Evolutionary conservation across 768 basidiomycete species (phyloP), one percentile per base, ranked within the genome.

Genomic region (Leccinum pellstonianum): DNA sequence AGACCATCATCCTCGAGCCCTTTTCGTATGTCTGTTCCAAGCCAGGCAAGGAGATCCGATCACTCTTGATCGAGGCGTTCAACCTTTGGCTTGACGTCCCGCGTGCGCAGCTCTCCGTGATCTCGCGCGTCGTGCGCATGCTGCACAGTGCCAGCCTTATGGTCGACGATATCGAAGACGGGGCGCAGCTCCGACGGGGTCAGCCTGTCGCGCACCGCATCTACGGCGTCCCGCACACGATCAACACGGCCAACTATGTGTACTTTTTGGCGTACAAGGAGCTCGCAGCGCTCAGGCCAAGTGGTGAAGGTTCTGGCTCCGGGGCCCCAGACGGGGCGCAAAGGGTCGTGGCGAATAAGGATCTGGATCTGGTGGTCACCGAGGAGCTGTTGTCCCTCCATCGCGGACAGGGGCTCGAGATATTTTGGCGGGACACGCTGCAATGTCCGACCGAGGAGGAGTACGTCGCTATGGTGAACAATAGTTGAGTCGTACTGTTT

Each of bases 101-200:
- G 0, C 70, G 76, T 27, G 81, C 83, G 25, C 88, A 88, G 71
- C 21, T 23, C 21, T 23, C 21, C 2, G 21, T 23, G 21, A 23
- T 99, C 60, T 82, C 87, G 3, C 82, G 81, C 62, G 84, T 99
- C 55, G 91, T 99, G 35, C 86, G 86, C 68, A 98, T 96, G 94
- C 79, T 98, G 19, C 97, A 99, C 66, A 93, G 87, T 55, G 95
- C 95, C 5, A 94, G 92, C 71, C 80, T 99, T 25, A 81, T 98
- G 95, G 83, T 97, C 62, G 95, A 97, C 69, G 95, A 97, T 71
- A 95, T 97, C 43, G 92, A 97, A 73, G 95, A 97, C 63, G 90
- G 90, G 58, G 90, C 91, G 0, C 90, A 93, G 64, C 78, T 97
- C 41, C 81, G 95, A 21, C 76, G 96, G 64, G 97, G 96, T 2